Base-by-base conservation (phyloP, 2,329 filamentous ascomycete genomes). In the Aspergillus quadricinctus region DNA sequence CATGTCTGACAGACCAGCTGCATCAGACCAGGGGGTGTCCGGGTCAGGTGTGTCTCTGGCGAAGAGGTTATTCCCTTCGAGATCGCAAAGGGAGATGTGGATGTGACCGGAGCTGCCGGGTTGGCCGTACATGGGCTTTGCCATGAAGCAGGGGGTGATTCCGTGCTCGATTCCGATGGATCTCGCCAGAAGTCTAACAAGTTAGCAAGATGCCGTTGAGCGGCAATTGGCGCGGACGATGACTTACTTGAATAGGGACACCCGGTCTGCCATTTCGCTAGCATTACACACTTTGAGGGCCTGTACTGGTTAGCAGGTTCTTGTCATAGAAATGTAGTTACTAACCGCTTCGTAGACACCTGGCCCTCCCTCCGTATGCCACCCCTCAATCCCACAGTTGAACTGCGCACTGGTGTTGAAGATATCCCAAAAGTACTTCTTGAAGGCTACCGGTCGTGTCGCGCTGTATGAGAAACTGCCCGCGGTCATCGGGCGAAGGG, bases 91-190 rank as follows among this genome's bases (percentile, higher is more conserved):
- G 1, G 92, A 97, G 58, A 97, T 80, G 73, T 97, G 93, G 80
- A 96, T 92, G 72, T 97, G 93, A 0, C 93, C 93, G 58, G 88
- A 93, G 78, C 96, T 97, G 54, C 93, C 93, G 0, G 93, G 93
- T 0, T 97, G 80, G 0, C 92, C 92, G 66, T 94, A 84, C 63
- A 89, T 86, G 3, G 93, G 93, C 76, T 97, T 97, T 19, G 93
- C 93, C 93, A 97, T 97, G 79, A 97, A 97, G 77, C 91, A 96
- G 0, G 93, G 93, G 0, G 90, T 96, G 69, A 97, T 93, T 64
- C 89, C 90, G 72, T 91, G 89, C 67, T 89, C 88, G 55, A 85
- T 87, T 27, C 89, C 90, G 35, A 96, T 83, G 6, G 90, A 92
- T 76, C 96, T 96, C 60, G 96, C 90, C 17, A 88, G 85, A 65